Evolutionary conservation across 495 filamentous ascomycete species (phyloP).

Genomic region (Xylona heveae): DNA sequence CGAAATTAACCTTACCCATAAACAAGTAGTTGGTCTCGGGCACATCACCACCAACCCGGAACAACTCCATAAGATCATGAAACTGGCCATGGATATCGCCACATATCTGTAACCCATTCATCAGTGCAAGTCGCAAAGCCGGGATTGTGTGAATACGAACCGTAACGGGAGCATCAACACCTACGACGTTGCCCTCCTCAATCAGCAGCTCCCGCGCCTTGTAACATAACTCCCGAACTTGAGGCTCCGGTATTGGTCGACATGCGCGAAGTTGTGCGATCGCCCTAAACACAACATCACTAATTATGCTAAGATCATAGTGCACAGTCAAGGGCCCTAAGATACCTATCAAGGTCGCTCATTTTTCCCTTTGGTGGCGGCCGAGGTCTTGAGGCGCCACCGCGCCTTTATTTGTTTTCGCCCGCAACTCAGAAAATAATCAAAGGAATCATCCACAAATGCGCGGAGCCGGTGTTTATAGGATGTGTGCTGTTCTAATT

Average conservation of each 20-base stretch:
- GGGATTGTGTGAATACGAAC: slow-evolving; percentile 17
- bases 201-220: slow-evolving; percentile 93
- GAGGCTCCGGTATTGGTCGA: slow-evolving; percentile 83
- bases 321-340: slow-evolving; percentile 1
- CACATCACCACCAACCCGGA: slow-evolving; percentile 83
- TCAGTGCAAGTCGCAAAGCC: slow-evolving; percentile 3
- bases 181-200: slow-evolving; percentile 94
- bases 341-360: slow-evolving; percentile 75
- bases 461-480: no score
- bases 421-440: no score
- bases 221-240: slow-evolving; percentile 92
- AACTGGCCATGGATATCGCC: slow-evolving; percentile 98
- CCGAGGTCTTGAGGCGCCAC: slow-evolving; percentile 1
- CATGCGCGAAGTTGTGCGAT: slow-evolving; percentile 88
- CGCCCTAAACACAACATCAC: slow-evolving; percentile 31
- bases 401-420: no score
- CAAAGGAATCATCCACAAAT: no score
- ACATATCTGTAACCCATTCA: slow-evolving; percentile 42
- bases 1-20: slow-evolving; percentile 61
- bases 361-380: slow-evolving; percentile 27
- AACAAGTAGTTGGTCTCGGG: slow-evolving; percentile 98
- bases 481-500: no score
- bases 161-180: slow-evolving; percentile 88
- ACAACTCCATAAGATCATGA: slow-evolving; percentile 96
- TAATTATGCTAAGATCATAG: neutral